Percentiles rank a stretch among this genome's conserved stretches.
These are phyloP conservation scores for Rhizopus arrhizus DNA, from an alignment of 371 early-diverging fungal species.

Conservation along the genomic window DNA sequence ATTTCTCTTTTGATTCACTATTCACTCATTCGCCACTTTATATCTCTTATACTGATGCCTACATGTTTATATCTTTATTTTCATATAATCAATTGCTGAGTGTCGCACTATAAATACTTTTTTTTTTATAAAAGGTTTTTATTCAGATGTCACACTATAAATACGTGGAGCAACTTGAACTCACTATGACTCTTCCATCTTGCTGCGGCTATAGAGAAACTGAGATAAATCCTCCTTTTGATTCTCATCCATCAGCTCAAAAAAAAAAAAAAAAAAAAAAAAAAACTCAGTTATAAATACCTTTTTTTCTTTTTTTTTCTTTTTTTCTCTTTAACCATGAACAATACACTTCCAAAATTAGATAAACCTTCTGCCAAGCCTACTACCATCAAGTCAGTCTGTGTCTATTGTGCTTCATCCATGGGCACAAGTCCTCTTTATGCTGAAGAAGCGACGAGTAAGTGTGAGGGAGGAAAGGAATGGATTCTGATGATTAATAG, in stretches of 20 bases:
- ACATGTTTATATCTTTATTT: too few relatives aligned
- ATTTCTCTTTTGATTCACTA: neutral
- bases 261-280: too few relatives aligned
- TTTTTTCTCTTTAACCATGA: neutral
- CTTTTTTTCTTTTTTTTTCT: neutral
- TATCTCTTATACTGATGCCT: neutral
- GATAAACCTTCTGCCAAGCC: constrained; percentile 14
- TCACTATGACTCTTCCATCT: too few relatives aligned
- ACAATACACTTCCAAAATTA: neutral
- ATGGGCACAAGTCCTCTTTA: constrained; percentile 60
- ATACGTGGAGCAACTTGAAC: too few relatives aligned
- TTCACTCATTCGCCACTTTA: neutral
- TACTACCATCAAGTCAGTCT: constrained; percentile 50
- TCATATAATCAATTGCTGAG: too few relatives aligned
- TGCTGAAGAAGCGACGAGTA: constrained; percentile 59
- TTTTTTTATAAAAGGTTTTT: too few relatives aligned
- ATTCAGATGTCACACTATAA: too few relatives aligned
- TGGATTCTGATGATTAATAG: constrained; percentile 23
- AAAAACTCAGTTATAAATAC: neutral
- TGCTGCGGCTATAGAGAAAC: too few relatives aligned
- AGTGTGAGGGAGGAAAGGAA: neutral
- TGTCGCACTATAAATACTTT: too few relatives aligned
- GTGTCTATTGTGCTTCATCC: constrained; percentile 79
- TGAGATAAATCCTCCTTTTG: too few relatives aligned
- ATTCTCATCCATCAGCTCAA: too few relatives aligned